Percentiles rank a stretch among this genome's conserved stretches.
Conservation (phyloP, 2,329 filamentous ascomycete genomes). For the Hawksworthiomyces lignivorus region DNA sequence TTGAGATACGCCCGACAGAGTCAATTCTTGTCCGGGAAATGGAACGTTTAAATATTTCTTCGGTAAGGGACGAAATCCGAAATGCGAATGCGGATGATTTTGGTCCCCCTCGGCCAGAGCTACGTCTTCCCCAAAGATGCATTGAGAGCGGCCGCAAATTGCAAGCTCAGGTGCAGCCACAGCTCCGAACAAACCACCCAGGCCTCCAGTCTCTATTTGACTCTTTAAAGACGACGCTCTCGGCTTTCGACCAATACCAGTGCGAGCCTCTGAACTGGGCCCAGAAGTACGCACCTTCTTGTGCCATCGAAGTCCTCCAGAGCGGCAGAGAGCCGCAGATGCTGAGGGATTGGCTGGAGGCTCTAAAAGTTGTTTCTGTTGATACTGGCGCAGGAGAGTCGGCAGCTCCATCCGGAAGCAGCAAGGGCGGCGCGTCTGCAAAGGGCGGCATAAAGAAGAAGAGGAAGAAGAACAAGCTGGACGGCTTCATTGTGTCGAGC, state of each 20-base stretch:
- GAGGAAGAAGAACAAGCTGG: constrained; percentile 64
- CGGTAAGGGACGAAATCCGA: constrained; percentile 25
- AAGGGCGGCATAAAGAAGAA: constrained; percentile 41
- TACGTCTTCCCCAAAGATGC: constrained; percentile 47
- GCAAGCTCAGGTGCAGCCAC: constrained; percentile 37
- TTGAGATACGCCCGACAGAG: constrained; percentile 33
- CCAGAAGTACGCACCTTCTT: constrained; percentile 74
- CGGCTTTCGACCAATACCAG: constrained; percentile 70
- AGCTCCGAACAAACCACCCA: constrained; percentile 31
- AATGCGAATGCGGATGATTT: constrained; percentile 32
- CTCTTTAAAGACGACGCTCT: constrained; percentile 53
- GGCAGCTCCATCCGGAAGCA: constrained; percentile 16
- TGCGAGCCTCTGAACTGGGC: constrained; percentile 70
- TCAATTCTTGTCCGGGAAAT: constrained; percentile 31
- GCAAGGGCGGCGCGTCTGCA: constrained; percentile 19
- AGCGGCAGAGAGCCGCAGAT: constrained; percentile 59
- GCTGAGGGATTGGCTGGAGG: constrained; percentile 73
- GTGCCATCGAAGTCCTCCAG: constrained; percentile 68
- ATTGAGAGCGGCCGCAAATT: constrained; percentile 52
- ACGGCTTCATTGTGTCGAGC: constrained; percentile 72
- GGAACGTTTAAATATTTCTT: constrained; percentile 32
- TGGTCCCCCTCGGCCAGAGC: constrained; percentile 35
- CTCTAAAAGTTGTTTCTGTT: constrained; percentile 68
- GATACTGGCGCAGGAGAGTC: constrained; percentile 47
- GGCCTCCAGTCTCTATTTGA: constrained; percentile 38